Evolutionary conservation across 179 eudicot species (phyloP).

Genomic region (Beta corolliflora): DNA sequence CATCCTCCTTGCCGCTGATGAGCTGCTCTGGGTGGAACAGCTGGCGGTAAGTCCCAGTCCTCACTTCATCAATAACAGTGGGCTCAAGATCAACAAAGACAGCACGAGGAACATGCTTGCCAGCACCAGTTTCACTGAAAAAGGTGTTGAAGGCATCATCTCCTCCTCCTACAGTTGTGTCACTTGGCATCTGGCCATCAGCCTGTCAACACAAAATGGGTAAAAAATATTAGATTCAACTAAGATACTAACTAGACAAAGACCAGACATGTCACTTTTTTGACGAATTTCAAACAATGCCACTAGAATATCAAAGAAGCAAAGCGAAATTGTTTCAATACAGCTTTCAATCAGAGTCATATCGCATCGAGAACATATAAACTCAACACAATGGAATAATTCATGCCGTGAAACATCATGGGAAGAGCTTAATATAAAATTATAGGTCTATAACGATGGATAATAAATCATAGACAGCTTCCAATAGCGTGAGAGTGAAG

Average conservation of each 20-base stretch:
- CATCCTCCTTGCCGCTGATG: constrained; percentile 52
- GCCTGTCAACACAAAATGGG: constrained; percentile 28
- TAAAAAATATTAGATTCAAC: neutral
- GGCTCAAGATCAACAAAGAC: constrained; percentile 54
- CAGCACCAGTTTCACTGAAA: constrained; percentile 50
- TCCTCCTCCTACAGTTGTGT: constrained; percentile 46
- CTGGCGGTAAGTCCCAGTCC: constrained; percentile 48
- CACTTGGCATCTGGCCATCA: constrained; percentile 56
- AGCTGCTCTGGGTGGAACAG: constrained; percentile 47
- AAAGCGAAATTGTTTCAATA: too few species aligned
- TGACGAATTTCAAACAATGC: too few species aligned
- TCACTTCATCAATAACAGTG: constrained; percentile 50
- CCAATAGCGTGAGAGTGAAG: too few species aligned
- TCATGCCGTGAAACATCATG: too few species aligned
- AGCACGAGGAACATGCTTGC: constrained; percentile 52
- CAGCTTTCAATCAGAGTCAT: too few species aligned
- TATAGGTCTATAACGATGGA: too few species aligned
- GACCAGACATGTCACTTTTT: neutral
- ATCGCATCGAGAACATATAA: too few species aligned
- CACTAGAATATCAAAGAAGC: too few species aligned
- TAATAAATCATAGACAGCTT: too few species aligned
- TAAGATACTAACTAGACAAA: neutral
- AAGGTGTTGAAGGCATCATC: constrained; percentile 55
- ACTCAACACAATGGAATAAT: too few species aligned
- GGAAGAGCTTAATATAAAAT: too few species aligned